Evolutionary conservation across 2,329 filamentous ascomycete species (phyloP).

Genomic region (Aspergillus neotritici): DNA sequence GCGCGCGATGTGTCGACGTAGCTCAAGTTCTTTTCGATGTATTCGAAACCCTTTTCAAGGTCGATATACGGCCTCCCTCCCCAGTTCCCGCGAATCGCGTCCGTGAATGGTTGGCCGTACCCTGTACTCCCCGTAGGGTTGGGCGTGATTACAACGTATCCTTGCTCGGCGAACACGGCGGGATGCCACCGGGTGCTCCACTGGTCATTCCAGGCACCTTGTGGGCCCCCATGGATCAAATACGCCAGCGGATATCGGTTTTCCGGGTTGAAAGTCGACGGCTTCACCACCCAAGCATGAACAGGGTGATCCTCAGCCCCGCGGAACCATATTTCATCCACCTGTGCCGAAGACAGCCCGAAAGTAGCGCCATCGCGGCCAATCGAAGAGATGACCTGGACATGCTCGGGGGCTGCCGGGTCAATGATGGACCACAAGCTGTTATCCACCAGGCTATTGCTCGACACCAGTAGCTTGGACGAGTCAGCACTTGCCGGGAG

Average conservation of each 20-base stretch:
- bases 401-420: constrained; percentile 24
- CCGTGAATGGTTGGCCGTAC: constrained; percentile 52
- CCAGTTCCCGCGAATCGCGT: constrained; percentile 49
- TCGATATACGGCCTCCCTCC: constrained; percentile 53
- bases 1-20: constrained; percentile 52
- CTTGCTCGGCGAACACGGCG: constrained; percentile 55
- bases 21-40: constrained; percentile 45
- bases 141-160: constrained; percentile 55
- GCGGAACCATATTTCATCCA: constrained; percentile 43
- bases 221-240: constrained; percentile 51
- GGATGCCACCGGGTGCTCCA: constrained; percentile 54
- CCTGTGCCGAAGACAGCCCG: constrained; percentile 38
- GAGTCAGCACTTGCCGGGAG: constrained; percentile 31
- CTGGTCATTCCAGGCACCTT: constrained; percentile 47
- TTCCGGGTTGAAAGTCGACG: constrained; percentile 40
- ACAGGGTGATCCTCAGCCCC: constrained; percentile 41
- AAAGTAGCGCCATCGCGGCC: constrained; percentile 34
- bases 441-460: constrained; percentile 42
- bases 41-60: constrained; percentile 49
- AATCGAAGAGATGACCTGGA: constrained; percentile 35
- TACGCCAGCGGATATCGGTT: constrained; percentile 52
- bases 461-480: constrained; percentile 38
- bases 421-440: constrained; percentile 41
- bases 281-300: constrained; percentile 45
- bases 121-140: constrained; percentile 56